These are phyloP conservation scores for Ogataea polymorpha DNA, from an alignment of 805 yeast species.

Conservation along the genomic window DNA sequence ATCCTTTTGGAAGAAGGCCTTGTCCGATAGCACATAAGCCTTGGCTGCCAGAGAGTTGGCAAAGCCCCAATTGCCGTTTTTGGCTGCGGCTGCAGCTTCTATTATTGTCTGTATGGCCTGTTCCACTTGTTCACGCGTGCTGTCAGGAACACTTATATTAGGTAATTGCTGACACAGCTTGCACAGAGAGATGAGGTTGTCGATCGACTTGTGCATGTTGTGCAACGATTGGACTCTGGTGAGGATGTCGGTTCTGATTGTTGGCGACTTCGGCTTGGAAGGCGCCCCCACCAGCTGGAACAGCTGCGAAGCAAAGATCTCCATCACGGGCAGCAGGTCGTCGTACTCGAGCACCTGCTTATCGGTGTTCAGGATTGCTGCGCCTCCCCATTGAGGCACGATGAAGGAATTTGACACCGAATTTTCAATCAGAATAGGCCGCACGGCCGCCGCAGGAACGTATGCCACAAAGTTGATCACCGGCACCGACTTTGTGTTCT, in stretches of 20 bases:
- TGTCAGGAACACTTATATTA: slow-evolving; percentile 79
- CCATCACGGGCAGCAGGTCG: slow-evolving; percentile 57
- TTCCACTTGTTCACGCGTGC: slow-evolving; percentile 58
- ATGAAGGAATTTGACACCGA: slow-evolving; percentile 55
- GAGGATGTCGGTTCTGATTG: slow-evolving; percentile 62
- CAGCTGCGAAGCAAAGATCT: slow-evolving; percentile 70
- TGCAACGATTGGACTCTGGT: slow-evolving; percentile 55
- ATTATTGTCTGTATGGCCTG: slow-evolving; percentile 45
- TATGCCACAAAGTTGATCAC: slow-evolving; percentile 67
- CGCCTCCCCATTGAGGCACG: slow-evolving; percentile 92
- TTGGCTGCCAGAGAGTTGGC: slow-evolving; percentile 42
- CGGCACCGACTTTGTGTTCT: slow-evolving; percentile 52
- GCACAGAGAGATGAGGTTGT: slow-evolving; percentile 69
- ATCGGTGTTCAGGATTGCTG: slow-evolving; percentile 46
- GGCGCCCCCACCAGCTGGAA: slow-evolving; percentile 73
- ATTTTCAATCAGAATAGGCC: slow-evolving; percentile 49
- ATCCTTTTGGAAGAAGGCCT: slow-evolving; percentile 87
- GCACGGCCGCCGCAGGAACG: slow-evolving; percentile 49
- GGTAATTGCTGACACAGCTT: slow-evolving; percentile 66
- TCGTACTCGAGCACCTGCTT: slow-evolving; percentile 32
- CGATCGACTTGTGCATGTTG: slow-evolving; percentile 59
- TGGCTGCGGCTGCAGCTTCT: slow-evolving; percentile 34
- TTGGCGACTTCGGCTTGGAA: slow-evolving; percentile 50
- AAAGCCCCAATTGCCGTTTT: slow-evolving; percentile 33
- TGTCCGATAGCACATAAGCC: slow-evolving; percentile 61